A percentile compares a stretch with the other conserved stretches of the same genome.
Evolutionary conservation across 805 yeast species (phyloP).

Genomic region (Cyberlindnera meyerae): DNA sequence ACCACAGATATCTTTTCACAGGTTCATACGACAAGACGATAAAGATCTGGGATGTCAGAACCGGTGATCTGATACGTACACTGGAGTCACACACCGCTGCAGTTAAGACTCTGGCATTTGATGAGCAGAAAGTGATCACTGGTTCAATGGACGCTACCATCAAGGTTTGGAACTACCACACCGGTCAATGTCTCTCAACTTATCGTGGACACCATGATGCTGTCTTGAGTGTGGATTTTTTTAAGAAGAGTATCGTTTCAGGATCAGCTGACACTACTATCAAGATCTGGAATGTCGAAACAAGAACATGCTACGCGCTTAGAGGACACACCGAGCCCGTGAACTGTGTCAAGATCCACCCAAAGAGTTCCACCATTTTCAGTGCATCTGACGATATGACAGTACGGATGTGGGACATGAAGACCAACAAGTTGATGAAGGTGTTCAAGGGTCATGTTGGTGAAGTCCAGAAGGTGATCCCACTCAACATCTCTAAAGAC

Average conservation of each 20-base stretch:
- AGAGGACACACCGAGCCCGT: conserved; percentile 95
- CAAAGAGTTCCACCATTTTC: conserved; percentile 70
- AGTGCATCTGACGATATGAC: conserved; percentile 91
- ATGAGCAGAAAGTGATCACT: conserved; percentile 82
- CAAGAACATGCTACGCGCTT: conserved; percentile 85
- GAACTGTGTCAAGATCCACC: conserved; percentile 81
- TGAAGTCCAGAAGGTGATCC: conserved; percentile 89
- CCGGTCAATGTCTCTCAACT: conserved; percentile 91
- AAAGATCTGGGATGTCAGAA: conserved; percentile 86
- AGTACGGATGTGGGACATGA: conserved; percentile 90
- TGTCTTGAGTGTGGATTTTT: conserved; percentile 79
- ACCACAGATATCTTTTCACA: conserved; percentile 73
- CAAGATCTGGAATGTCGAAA: conserved; percentile 94
- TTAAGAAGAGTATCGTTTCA: conserved; percentile 75
- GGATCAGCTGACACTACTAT: conserved; percentile 92
- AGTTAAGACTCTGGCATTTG: conserved; percentile 79
- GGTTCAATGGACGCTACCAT: conserved; percentile 90
- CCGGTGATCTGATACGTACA: conserved; percentile 73
- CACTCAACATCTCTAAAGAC: conserved; percentile 67
- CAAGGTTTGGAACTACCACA: conserved; percentile 92
- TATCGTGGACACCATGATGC: conserved; percentile 89
- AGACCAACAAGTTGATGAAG: conserved; percentile 70
- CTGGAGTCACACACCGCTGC: conserved; percentile 86
- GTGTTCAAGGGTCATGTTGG: conserved; percentile 88
- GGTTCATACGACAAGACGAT: conserved; percentile 90